A percentile compares a stretch with the other conserved stretches of the same genome.
These are phyloP conservation scores for Aspergillus sp. DNA, from an alignment of 2,329 filamentous ascomycete genomes.

Conservation along the genomic window DNA sequence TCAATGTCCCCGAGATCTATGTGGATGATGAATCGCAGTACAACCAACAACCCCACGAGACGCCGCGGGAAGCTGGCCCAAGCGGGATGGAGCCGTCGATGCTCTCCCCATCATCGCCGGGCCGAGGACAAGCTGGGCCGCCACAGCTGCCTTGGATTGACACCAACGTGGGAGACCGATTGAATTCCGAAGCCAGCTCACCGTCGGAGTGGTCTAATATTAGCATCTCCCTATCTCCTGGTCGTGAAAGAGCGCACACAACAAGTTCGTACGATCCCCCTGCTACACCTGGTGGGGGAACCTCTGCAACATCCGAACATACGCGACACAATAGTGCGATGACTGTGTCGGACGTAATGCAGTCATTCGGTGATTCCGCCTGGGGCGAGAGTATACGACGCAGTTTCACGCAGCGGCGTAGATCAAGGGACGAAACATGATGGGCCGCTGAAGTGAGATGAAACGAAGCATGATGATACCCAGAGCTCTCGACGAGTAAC, in stretches of 20 bases:
- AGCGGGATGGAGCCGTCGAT: slow-evolving; percentile 24
- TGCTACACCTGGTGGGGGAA: slow-evolving; percentile 17
- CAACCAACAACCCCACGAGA: slow-evolving; percentile 28
- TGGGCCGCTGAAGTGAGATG: slow-evolving; percentile 16
- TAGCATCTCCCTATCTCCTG: slow-evolving; percentile 46
- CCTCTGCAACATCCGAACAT: slow-evolving; percentile 37
- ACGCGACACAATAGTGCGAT: slow-evolving; percentile 67
- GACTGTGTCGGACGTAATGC: slow-evolving; percentile 74
- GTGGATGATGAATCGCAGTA: slow-evolving; percentile 70
- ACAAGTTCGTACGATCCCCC: slow-evolving; percentile 32
- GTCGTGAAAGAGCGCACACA: slow-evolving; percentile 24
- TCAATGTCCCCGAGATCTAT: slow-evolving; percentile 85
- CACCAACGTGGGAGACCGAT: slow-evolving; percentile 41
- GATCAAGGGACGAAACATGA: slow-evolving; percentile 17
- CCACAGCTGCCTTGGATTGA: slow-evolving; percentile 51
- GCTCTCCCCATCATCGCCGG: slow-evolving; percentile 33
- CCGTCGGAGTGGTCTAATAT: slow-evolving; percentile 54
- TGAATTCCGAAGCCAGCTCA: slow-evolving; percentile 33
- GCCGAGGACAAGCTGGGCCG: slow-evolving; percentile 30
- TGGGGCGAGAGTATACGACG: slow-evolving; percentile 92
- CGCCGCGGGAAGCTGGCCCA: slow-evolving; percentile 9
- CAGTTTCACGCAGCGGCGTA: slow-evolving; percentile 71
- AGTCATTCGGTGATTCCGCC: slow-evolving; percentile 82
- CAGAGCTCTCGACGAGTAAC: slow-evolving; percentile 2
- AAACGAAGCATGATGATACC: slow-evolving; percentile 15